Percentiles rank a stretch among this genome's conserved stretches.
phyloP scores from a whole-genome alignment of 768 basidiomycete species.

The Russula sp. region DNA sequence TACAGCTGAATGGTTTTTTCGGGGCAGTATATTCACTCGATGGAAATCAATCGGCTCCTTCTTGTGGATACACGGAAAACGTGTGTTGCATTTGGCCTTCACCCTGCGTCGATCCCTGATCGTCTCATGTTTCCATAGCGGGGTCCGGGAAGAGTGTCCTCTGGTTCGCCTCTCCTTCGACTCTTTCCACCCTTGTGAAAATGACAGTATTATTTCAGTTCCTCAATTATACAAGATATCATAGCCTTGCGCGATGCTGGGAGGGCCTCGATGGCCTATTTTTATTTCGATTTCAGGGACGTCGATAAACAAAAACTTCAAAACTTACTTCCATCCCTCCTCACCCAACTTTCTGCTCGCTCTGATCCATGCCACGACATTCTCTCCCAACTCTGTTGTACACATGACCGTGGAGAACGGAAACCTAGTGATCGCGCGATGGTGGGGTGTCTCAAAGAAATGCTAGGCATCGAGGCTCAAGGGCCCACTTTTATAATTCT shows the following conservation, averaged over 20 bases:
- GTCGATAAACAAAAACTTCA: background rate
- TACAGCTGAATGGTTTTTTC: background rate
- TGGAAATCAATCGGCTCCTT: background rate
- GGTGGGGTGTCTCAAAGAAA: constrained; percentile 3
- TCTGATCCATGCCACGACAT: background rate
- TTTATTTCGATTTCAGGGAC: constrained; percentile 8
- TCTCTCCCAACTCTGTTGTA: background rate
- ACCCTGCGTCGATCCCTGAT: background rate
- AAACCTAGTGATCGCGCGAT: background rate
- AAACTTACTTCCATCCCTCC: constrained; percentile 6
- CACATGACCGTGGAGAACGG: background rate
- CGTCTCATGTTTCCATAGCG: background rate
- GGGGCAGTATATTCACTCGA: background rate
- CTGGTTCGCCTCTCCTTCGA: constrained; percentile 1
- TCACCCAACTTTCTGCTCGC: background rate
- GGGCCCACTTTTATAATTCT: background rate
- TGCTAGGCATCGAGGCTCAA: background rate
- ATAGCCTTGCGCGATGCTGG: background rate
- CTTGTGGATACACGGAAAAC: constrained; percentile 10
- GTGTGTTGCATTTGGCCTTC: background rate
- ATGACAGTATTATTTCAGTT: background rate
- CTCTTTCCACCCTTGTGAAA: background rate
- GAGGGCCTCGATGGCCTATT: constrained; percentile 2
- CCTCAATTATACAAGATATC: constrained; percentile 8
- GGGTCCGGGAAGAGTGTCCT: constrained; percentile 13